Evolutionary conservation across 2,329 filamentous ascomycete genomes (phyloP).

Genomic region (Colletotrichum brevisporum): DNA sequence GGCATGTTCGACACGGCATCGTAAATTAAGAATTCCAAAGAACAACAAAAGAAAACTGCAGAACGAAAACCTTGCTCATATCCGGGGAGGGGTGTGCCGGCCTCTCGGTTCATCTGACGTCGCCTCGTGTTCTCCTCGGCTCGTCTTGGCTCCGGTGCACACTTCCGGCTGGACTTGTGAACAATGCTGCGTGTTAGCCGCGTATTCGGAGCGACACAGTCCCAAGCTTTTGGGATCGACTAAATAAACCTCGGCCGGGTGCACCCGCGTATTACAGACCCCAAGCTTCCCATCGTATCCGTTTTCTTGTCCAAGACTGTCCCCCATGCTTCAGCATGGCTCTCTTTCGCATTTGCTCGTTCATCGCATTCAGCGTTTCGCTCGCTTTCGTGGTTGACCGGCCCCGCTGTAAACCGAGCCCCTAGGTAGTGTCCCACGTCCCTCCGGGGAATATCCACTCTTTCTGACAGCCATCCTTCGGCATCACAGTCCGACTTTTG

Average conservation of each 20-base stretch:
- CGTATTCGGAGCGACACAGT: not conserved
- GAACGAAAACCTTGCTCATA: conserved; percentile 22
- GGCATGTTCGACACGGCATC: conserved; percentile 26
- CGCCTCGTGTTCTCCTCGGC: not conserved
- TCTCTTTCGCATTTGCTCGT: not conserved
- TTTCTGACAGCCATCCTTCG: too few species aligned
- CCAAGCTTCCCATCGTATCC: not conserved
- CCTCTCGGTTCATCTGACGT: conserved; percentile 19
- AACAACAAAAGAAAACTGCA: not conserved
- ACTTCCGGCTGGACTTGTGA: not conserved
- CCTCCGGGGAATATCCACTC: too few species aligned
- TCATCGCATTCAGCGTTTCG: not conserved
- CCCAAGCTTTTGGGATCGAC: too few species aligned
- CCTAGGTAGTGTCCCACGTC: not conserved
- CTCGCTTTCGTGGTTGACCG: conserved; percentile 15
- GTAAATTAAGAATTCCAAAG: not conserved
- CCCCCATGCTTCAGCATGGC: too few species aligned
- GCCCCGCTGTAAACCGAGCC: conserved; percentile 6
- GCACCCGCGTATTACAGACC: conserved; percentile 6
- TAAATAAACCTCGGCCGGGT: not conserved
- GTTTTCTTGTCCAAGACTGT: not conserved
- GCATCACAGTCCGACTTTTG: too few species aligned
- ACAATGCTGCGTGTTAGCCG: not conserved
- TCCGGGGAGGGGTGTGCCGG: not conserved
- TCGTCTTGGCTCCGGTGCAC: not conserved